Base-by-base conservation (phyloP, 768 basidiomycete species). In the button mushroom (Agaricus bisporus) region DNA sequence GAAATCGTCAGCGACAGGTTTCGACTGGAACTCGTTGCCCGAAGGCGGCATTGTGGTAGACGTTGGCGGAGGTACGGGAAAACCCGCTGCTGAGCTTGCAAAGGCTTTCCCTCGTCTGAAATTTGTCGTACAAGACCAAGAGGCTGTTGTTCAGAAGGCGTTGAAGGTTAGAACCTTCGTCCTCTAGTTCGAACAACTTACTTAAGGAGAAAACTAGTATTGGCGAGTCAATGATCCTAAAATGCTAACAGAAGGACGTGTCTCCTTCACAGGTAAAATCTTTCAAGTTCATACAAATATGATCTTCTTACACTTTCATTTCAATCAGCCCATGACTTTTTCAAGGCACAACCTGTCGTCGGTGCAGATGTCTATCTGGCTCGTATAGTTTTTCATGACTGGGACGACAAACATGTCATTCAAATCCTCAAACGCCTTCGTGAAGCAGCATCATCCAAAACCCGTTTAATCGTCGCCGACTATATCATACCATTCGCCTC, bases 331-430 rank as follows among this genome's bases (percentile, higher is more conserved):
- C 88, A 91, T 60, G 86, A 90, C 68, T 91, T 90, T 63, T 90
- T 91, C 64, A 77, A 73, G 4, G 77, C 81, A 0, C 88, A 91
- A 61, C 77, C 77, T 2, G 62, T 72, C 48, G 65, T 60, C 52
- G 59, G 78, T 49, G 73, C 85, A 55, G 77, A 85, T 0, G 80
- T 88, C 5, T 91, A 83, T 62, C 71, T 90, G 32, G 70, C 89
- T 28, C 80, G 88, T 20, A 81, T 83, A 17, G 78, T 89, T 37
- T 71, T 87, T 32, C 88, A 91, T 59, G 88, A 91, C 61, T 90
- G 88, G 88, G 82, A 86, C 1, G 84, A 90, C 57, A 70, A 69
- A 1, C 76, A 70, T 58, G 80, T 79, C 18, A 70, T 73, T 29
- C 63, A 64, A 47, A 78, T 81, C 39, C 69, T 80, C 5, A 60